phyloP scores from a whole-genome alignment of 129 eudicot species.

The Helichrysum umbraculigerum region DNA sequence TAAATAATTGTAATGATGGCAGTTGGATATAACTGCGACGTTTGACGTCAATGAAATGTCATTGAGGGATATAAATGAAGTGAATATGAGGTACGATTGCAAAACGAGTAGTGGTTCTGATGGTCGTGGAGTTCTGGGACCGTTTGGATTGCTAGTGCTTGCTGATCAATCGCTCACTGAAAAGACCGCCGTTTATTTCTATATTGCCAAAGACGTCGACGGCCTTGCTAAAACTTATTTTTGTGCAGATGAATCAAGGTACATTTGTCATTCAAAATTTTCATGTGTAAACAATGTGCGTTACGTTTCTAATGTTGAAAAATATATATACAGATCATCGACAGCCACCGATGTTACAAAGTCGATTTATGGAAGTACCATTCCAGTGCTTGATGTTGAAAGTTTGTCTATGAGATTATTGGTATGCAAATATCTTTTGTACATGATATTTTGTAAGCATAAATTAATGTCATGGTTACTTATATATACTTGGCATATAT shows the following conservation, averaged over 20 bases:
- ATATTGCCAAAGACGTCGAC: constrained; percentile 55
- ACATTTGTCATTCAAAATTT: not conserved
- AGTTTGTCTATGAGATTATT: constrained; percentile 56
- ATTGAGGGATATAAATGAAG: constrained; percentile 37
- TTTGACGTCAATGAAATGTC: constrained; percentile 53
- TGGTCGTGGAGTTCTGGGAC: constrained; percentile 67
- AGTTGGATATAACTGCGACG: constrained; percentile 72
- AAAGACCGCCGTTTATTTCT: constrained; percentile 76
- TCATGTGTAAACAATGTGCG: not conserved
- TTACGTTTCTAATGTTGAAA: not conserved
- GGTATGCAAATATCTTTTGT: constrained; percentile 40
- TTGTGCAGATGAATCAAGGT: constrained; percentile 79
- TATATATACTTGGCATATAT: too few species aligned
- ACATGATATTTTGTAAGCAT: too few species aligned
- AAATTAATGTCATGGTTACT: too few species aligned
- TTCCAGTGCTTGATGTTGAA: constrained; percentile 78
- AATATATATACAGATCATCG: constrained; percentile 55
- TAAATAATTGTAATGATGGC: constrained; percentile 18
- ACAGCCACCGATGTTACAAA: constrained; percentile 68
- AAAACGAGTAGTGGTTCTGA: constrained; percentile 61
- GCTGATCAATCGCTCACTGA: constrained; percentile 64
- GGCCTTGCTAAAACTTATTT: constrained; percentile 62
- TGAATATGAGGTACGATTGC: constrained; percentile 66
- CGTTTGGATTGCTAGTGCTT: constrained; percentile 80
- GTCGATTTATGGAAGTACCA: constrained; percentile 60